These are phyloP conservation scores for Fraxinus sp. DNA, from an alignment of 305 asterid genomes.

Conservation along the genomic window DNA sequence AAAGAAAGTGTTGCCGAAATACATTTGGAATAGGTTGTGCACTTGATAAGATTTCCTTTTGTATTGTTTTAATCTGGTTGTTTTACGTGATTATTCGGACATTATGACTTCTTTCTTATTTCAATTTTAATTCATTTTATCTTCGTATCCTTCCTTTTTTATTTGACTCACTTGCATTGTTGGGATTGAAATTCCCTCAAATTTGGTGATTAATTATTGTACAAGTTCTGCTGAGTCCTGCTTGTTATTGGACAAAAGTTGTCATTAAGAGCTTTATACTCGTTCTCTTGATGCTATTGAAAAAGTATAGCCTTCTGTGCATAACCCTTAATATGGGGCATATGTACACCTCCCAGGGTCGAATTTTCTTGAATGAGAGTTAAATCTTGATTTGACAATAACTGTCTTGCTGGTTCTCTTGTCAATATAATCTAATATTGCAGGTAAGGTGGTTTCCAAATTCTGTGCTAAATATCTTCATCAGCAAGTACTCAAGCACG, in stretches of 20 bases:
- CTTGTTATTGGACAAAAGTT: neutral
- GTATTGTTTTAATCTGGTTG: neutral
- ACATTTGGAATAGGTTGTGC: slow-evolving; percentile 1
- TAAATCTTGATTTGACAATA: neutral
- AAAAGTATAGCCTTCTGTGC: neutral
- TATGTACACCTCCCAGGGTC: neutral
- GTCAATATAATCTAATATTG: slow-evolving; percentile 19
- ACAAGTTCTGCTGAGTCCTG: neutral
- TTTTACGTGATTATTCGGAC: neutral
- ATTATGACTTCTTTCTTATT: neutral
- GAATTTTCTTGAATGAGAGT: neutral
- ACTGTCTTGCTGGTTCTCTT: neutral
- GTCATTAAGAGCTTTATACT: neutral
- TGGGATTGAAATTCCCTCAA: neutral
- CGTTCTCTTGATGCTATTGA: neutral
- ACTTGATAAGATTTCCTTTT: neutral
- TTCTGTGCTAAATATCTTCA: slow-evolving; percentile 96
- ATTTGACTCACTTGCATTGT: neutral
- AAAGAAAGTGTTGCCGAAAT: neutral
- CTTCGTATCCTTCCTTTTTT: neutral
- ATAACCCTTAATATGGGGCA: neutral
- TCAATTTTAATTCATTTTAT: neutral
- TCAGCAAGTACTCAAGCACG: slow-evolving; percentile 86
- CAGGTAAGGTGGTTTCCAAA: slow-evolving; percentile 95
- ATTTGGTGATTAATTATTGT: neutral